phyloP scores from a whole-genome alignment of 2,329 filamentous ascomycete genomes.

The Byssothecium circinans region DNA sequence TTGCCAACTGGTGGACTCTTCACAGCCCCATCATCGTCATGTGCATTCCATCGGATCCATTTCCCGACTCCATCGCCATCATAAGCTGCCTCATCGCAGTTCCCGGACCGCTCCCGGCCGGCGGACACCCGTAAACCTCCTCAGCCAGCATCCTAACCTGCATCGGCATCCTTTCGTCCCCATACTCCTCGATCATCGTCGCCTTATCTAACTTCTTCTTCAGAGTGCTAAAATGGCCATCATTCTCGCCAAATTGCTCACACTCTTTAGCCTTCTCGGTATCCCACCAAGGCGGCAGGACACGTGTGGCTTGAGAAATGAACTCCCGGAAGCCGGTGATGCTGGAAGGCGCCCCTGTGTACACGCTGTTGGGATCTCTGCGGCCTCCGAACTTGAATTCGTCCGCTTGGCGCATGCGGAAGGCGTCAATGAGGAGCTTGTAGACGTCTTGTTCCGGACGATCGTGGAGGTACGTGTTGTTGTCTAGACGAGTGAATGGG shows the following conservation, averaged over 20 bases:
- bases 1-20: too few relatives aligned
- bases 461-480: constrained; percentile 28
- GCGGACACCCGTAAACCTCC: constrained; percentile 16
- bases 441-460: constrained; percentile 27
- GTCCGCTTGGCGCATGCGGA: constrained; percentile 29
- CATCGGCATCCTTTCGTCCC: constrained; percentile 24
- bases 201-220: constrained; percentile 15
- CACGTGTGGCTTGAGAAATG: constrained; percentile 11
- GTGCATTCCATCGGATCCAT: too few relatives aligned
- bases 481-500: constrained; percentile 25
- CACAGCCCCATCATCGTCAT: too few relatives aligned
- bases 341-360: constrained; percentile 17
- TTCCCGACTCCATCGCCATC: constrained; percentile 18
- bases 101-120: constrained; percentile 17
- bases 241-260: constrained; percentile 17
- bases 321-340: constrained; percentile 23
- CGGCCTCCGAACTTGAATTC: constrained; percentile 17
- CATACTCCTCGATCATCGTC: constrained; percentile 26
- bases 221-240: constrained; percentile 20
- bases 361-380: constrained; percentile 17
- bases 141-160: constrained; percentile 32
- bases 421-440: constrained; percentile 35
- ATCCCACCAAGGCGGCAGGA: constrained; percentile 31
- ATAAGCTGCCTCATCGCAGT: constrained; percentile 19
- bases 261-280: constrained; percentile 22